Evolutionary conservation across 2,329 filamentous ascomycete species (phyloP).

Genomic region (Claviceps quebecensis): DNA sequence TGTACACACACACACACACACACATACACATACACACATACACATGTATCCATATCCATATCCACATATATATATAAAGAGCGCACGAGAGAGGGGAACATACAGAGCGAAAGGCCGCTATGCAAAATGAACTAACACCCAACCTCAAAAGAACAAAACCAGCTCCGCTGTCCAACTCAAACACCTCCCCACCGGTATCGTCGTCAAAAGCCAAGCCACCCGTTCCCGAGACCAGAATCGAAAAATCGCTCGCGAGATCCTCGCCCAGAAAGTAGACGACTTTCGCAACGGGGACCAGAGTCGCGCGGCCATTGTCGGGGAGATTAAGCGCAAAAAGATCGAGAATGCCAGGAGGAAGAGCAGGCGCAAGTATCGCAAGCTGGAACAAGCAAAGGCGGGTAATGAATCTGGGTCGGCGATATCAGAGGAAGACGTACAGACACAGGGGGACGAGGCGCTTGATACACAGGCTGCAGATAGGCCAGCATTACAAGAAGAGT

Average conservation of each 20-base stretch:
- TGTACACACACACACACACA: too few relatives aligned
- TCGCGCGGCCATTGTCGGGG: slow-evolving; percentile 49
- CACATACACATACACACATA: too few relatives aligned
- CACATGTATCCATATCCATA: too few relatives aligned
- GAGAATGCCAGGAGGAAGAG: slow-evolving; percentile 72
- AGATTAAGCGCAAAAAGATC: slow-evolving; percentile 51
- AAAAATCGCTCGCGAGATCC: slow-evolving; percentile 63
- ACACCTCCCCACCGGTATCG: slow-evolving; percentile 78
- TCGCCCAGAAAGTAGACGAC: slow-evolving; percentile 64
- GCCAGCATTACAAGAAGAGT: too few relatives aligned
- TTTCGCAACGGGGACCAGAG: slow-evolving; percentile 56
- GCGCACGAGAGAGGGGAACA: neutral
- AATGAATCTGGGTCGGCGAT: neutral
- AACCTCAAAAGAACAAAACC: slow-evolving; percentile 65
- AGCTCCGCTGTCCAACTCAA: slow-evolving; percentile 87
- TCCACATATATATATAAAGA: too few relatives aligned
- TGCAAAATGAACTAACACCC: neutral
- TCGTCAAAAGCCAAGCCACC: slow-evolving; percentile 88
- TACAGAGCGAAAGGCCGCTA: neutral
- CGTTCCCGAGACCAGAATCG: slow-evolving; percentile 78
- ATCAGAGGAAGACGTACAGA: neutral
- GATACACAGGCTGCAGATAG: too few relatives aligned
- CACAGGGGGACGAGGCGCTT: too few relatives aligned
- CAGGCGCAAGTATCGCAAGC: slow-evolving; percentile 58
- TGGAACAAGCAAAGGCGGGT: slow-evolving; percentile 35